phyloP scores from a whole-genome alignment of 495 filamentous ascomycete genomes.

The Cudoniella acicularis region DNA sequence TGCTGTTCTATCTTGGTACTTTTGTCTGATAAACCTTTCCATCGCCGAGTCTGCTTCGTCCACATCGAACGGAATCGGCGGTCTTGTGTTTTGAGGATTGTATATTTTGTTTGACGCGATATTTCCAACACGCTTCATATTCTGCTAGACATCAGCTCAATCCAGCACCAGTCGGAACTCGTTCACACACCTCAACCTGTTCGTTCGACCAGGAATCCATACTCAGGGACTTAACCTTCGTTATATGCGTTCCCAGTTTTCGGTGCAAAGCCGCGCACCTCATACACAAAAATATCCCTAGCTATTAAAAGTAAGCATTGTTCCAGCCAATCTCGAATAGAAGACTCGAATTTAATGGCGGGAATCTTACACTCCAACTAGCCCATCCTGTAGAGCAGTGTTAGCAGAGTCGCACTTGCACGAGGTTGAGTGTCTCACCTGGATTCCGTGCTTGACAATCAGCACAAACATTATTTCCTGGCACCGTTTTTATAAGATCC shows the following conservation, averaged over 20 bases:
- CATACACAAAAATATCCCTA: slow-evolving; percentile 97
- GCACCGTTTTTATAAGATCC: slow-evolving; percentile 80
- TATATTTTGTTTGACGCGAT: slow-evolving; percentile 75
- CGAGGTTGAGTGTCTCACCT: slow-evolving; percentile 50
- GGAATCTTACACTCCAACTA: slow-evolving; percentile 84
- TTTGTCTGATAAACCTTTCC: slow-evolving; percentile 90
- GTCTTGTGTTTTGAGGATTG: slow-evolving; percentile 78
- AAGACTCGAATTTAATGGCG: neutral
- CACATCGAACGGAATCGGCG: slow-evolving; percentile 77
- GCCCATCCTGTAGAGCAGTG: slow-evolving; percentile 72
- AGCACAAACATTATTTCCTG: slow-evolving; percentile 92
- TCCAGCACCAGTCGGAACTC: slow-evolving; percentile 21
- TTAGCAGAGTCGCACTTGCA: slow-evolving; percentile 14
- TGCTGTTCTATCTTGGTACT: slow-evolving; percentile 58
- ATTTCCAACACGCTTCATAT: slow-evolving; percentile 91
- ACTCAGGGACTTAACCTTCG: slow-evolving; percentile 95
- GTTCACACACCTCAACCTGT: slow-evolving; percentile 78
- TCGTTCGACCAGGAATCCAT: slow-evolving; percentile 97
- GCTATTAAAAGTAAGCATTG: slow-evolving; percentile 42
- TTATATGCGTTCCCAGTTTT: slow-evolving; percentile 95
- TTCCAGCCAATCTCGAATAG: neutral
- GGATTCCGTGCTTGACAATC: slow-evolving; percentile 91
- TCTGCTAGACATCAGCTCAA: slow-evolving; percentile 44
- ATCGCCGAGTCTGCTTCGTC: slow-evolving; percentile 90
- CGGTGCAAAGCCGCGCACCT: slow-evolving; percentile 94